Evolutionary conservation across 129 eudicot species (phyloP), one percentile per base, ranked within the genome.

Genomic region (Ambrosia artemisiifolia): DNA sequence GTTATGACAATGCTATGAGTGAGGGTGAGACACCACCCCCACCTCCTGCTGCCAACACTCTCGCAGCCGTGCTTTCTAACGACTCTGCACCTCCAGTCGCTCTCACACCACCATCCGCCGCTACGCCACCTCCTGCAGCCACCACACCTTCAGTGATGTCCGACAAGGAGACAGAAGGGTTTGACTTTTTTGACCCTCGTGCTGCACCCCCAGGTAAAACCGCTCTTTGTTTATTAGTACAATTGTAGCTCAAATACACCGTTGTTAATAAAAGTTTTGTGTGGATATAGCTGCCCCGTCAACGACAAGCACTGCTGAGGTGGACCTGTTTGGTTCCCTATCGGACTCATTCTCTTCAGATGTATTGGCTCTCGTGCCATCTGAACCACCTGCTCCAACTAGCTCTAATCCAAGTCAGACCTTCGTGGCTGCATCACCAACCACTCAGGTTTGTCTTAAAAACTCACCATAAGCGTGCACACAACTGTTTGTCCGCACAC

Each of bases 101-200:
- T 13, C 11, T 77, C 2, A 46, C 88, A 13, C 67, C 82, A 14
- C 85, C 82, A 11, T 67, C 86, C 59, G 59, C 82, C 19, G 12
- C 79, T 4, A 44, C 86, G 13, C 66, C 82, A 14, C 85, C 82
- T 7, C 17, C 83, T 7, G 69, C 80, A 6, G 60, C 86, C n/a
- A 20, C 81, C 17, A 30, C 81, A 60, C 36, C 79, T 77, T 38
- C 86, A 35, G 75, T 81, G 65, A 70, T 76, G 70, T 44, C 77
- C n/a, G 60, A 76, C 54, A 59, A 63, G 63, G 91, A 81, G 68
- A 70, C 49, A 42, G 87, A 82, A 8, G 83, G 74, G 54, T 88
- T 95, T 80, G 96, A 91, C 78, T 91, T 84, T 10, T 95, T 95
- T 78, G 96, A 95, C 77, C 96, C 97, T 14, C 92, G 90, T 55